phyloP scores from a whole-genome alignment of 129 eudicot genomes.

The Flaveria linearis region DNA sequence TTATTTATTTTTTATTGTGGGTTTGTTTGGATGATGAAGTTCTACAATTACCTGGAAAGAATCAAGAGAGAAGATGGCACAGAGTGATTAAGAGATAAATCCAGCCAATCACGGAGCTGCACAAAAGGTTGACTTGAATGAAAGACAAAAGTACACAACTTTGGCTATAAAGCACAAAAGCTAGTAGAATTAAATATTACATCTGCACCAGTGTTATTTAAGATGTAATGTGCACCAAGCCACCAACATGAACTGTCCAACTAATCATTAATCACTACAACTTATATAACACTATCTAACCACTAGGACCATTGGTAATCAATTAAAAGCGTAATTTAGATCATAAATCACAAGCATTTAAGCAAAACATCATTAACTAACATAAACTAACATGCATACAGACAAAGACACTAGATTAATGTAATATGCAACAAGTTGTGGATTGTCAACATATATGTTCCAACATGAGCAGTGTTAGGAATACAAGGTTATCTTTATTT shows the following conservation, averaged over 20 bases:
- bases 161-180: constrained; percentile 3
- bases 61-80: constrained; percentile 96
- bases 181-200: not conserved
- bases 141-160: not conserved
- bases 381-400: not conserved
- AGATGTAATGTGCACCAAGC: not conserved
- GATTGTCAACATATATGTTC: not conserved
- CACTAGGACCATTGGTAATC: not conserved
- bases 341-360: not conserved
- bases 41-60: constrained; percentile 72
- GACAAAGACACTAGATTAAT: constrained; percentile 1
- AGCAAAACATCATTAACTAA: not conserved
- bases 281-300: not conserved
- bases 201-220: not conserved
- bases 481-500: not conserved
- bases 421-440: not conserved
- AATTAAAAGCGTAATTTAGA: not conserved
- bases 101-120: constrained; percentile 98
- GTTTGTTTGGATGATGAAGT: not conserved
- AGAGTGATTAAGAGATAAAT: constrained; percentile 90
- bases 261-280: not conserved
- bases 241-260: not conserved
- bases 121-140: constrained; percentile 16
- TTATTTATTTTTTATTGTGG: not conserved
- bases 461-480: not conserved